These are phyloP conservation scores for Puccinia sorghi DNA, from an alignment of 1,284 basidiomycete genomes.

Conservation along the genomic window DNA sequence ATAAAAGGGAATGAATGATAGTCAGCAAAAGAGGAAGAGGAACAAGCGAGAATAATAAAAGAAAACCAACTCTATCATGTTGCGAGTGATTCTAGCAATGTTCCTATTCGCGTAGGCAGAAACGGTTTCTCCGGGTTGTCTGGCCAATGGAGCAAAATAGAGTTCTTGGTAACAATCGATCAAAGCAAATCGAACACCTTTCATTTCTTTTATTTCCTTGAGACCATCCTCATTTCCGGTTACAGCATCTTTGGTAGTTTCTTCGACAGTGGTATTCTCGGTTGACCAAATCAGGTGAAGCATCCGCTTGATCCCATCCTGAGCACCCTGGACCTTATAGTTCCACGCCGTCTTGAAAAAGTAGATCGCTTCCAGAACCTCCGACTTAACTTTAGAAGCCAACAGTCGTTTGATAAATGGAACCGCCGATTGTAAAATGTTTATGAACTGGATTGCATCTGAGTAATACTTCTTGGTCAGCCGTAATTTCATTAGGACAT, in stretches of 20 bases:
- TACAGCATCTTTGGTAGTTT: slow-evolving; percentile 57
- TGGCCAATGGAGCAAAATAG: slow-evolving; percentile 71
- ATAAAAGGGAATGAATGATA: background rate
- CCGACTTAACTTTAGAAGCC: slow-evolving; percentile 85
- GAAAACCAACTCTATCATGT: slow-evolving; percentile 80
- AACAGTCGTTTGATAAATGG: slow-evolving; percentile 75
- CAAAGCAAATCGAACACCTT: slow-evolving; percentile 80
- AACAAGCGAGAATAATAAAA: background rate
- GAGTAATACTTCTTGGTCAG: slow-evolving; percentile 82
- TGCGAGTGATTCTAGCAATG: slow-evolving; percentile 91
- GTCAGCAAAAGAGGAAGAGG: slow-evolving; percentile 1
- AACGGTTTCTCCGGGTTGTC: slow-evolving; percentile 62
- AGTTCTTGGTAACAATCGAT: slow-evolving; percentile 85
- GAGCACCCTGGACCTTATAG: slow-evolving; percentile 69
- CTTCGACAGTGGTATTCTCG: slow-evolving; percentile 80
- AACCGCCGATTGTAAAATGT: slow-evolving; percentile 74
- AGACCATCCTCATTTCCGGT: slow-evolving; percentile 33
- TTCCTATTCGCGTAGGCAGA: slow-evolving; percentile 69
- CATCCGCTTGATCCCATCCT: slow-evolving; percentile 80
- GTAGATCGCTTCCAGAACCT: slow-evolving; percentile 92
- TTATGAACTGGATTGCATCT: slow-evolving; percentile 84
- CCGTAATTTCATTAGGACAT: slow-evolving; percentile 69
- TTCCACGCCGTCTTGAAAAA: slow-evolving; percentile 85
- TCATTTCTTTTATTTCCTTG: slow-evolving; percentile 73
- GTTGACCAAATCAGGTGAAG: slow-evolving; percentile 96